Conservation (phyloP, 345 rosid species). For the Cardamine occulta region DNA sequence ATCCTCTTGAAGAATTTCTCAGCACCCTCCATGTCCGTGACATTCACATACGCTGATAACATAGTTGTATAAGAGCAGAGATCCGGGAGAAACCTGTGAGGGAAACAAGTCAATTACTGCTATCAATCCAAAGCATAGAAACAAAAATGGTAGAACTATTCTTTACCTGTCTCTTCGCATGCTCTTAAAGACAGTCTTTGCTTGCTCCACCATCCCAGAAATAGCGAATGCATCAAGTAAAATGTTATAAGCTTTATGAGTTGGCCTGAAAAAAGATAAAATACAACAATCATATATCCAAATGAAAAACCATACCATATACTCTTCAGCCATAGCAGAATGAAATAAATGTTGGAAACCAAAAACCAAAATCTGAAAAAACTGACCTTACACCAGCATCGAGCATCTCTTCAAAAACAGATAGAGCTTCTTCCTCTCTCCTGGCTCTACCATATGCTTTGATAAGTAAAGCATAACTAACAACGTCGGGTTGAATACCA, state of each 20-base stretch:
- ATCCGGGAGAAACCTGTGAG: slow-evolving; percentile 73
- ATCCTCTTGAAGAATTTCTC: slow-evolving; percentile 80
- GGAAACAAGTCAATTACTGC: not conserved
- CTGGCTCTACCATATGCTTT: slow-evolving; percentile 95
- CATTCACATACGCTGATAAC: slow-evolving; percentile 92
- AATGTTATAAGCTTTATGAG: slow-evolving; percentile 87
- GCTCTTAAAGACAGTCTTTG: slow-evolving; percentile 80
- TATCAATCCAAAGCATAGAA: slow-evolving; percentile 20
- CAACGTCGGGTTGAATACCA: slow-evolving; percentile 79
- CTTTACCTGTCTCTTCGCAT: slow-evolving; percentile 93
- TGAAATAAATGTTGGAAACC: not conserved
- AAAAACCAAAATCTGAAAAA: slow-evolving; percentile 36
- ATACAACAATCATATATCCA: not conserved
- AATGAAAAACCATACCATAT: not conserved
- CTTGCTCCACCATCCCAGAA: slow-evolving; percentile 97
- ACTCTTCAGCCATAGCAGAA: not conserved
- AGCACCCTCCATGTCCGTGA: slow-evolving; percentile 92
- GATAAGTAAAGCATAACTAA: slow-evolving; percentile 90
- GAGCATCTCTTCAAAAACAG: slow-evolving; percentile 98
- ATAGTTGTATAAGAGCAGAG: slow-evolving; percentile 89
- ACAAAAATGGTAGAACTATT: slow-evolving; percentile 9
- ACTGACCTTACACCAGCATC: slow-evolving; percentile 91
- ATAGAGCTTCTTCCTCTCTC: slow-evolving; percentile 94
- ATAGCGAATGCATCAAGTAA: slow-evolving; percentile 96
- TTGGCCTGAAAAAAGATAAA: slow-evolving; percentile 62